Evolutionary conservation across 129 eudicot genomes (phyloP), one percentile per base, ranked within the genome.

Genomic region (Daucus carota): DNA sequence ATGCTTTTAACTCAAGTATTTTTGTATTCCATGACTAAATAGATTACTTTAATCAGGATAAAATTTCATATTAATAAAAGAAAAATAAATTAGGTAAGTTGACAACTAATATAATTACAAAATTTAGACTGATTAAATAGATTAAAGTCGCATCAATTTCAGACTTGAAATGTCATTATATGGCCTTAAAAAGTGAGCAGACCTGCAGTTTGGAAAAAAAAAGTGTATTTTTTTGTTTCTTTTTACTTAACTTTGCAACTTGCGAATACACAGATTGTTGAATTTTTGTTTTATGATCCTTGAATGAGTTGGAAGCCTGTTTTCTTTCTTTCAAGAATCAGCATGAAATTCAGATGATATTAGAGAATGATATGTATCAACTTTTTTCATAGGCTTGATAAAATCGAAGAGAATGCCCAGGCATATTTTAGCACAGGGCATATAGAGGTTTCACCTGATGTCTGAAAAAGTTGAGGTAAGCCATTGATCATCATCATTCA

Each of bases 391-490:
- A 93, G 98, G 88, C 78, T 90, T 85, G 96, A 90, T 40, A 76
- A 87, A 77, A 93, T 93, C 70, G 98, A 93, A 87, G 98, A 93
- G 52, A 84, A 88, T 43, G 96, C 97, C 69, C 93, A 87, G 75
- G 81, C 90, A 62, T 93, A 93, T 90, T 89, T 88, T 80, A 83
- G 91, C 80, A 84, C 77, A n/a, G 98, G 98, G 33, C 86, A 86
- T 70, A 86, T 86, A 74, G 84, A 81, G 73, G 90, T 87, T 85
- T 83, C 98, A 66, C 77, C 87, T 32, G 91, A 90, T 77, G 85
- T 90, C 79, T 70, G 28, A 71, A 69, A 50, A 80, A 75, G 77
- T 84, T 45, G 79, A 85, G 92, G 94, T 88, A 84, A 75, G 24
- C 43, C 84, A 12, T 69, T 70, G 45, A n/a, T 36, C 2, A 71